phyloP scores from a whole-genome alignment of 1,284 basidiomycete genomes.

The Phenoliferia sp. region DNA sequence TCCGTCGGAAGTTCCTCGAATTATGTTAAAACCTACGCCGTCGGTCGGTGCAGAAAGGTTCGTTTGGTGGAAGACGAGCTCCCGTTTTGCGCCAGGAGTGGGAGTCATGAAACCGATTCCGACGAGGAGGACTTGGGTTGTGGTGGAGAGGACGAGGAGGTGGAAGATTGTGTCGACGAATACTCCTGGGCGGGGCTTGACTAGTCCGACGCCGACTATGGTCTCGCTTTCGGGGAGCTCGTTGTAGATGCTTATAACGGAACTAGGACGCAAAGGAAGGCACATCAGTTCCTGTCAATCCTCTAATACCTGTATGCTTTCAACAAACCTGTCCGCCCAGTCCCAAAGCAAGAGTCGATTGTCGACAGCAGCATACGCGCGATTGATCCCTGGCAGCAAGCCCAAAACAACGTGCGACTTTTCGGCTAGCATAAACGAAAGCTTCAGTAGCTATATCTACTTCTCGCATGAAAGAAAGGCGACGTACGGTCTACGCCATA shows the following conservation, averaged over 20 bases:
- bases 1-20: conserved; percentile 72
- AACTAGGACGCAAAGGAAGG: conserved; percentile 46
- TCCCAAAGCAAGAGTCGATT: conserved; percentile 96
- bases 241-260: conserved; percentile 80
- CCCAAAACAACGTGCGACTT: conserved; percentile 58
- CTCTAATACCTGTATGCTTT: not conserved
- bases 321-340: conserved; percentile 73
- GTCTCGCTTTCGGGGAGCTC: conserved; percentile 58
- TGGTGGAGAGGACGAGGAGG: conserved; percentile 85
- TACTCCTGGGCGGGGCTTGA: conserved; percentile 63
- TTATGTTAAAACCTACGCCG: conserved; percentile 66
- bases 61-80: conserved; percentile 85
- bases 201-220: conserved; percentile 74
- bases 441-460: not conserved
- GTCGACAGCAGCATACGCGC: conserved; percentile 94
- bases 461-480: not conserved
- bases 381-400: conserved; percentile 84
- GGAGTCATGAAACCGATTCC: conserved; percentile 64
- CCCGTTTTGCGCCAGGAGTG: conserved; percentile 45
- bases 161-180: conserved; percentile 91
- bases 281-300: not conserved
- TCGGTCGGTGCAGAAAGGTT: conserved; percentile 74
- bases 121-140: conserved; percentile 73
- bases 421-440: conserved; percentile 9
- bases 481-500: conserved; percentile 59